A percentile compares a stretch with the other conserved stretches of the same genome.
Conservation (phyloP, 208 protist genomes). For the Angomonas deanei region DNA sequence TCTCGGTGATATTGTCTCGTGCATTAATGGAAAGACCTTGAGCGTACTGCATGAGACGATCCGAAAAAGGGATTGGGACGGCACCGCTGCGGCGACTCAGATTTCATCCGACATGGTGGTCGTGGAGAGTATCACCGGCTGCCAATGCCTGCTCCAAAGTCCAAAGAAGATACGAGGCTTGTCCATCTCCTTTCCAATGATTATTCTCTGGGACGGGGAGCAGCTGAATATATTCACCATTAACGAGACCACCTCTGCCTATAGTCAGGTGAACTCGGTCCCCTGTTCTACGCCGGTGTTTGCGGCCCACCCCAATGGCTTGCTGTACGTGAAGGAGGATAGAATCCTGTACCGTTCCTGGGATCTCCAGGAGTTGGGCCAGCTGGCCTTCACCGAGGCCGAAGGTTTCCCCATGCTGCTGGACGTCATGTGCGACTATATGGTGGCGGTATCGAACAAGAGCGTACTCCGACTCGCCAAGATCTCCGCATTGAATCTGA, state of each 20-base stretch:
- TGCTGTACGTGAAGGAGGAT: slow-evolving; percentile 81
- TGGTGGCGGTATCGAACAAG: slow-evolving; percentile 75
- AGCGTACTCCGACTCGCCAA: slow-evolving; percentile 77
- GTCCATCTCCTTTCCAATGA: slow-evolving; percentile 76
- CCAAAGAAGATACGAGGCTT: slow-evolving; percentile 69
- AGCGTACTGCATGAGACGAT: slow-evolving; percentile 84
- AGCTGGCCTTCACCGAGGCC: slow-evolving; percentile 81
- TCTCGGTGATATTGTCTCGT: slow-evolving; percentile 51
- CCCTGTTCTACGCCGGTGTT: slow-evolving; percentile 67
- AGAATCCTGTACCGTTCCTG: slow-evolving; percentile 77
- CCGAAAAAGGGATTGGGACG: slow-evolving; percentile 79
- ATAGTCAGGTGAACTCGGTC: slow-evolving; percentile 66
- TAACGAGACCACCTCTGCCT: slow-evolving; percentile 74
- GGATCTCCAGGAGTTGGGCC: slow-evolving; percentile 66
- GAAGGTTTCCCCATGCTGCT: slow-evolving; percentile 79
- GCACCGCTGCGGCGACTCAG: slow-evolving; percentile 78
- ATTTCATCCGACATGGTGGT: slow-evolving; percentile 83
- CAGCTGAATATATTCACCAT: slow-evolving; percentile 88
- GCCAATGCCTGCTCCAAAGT: slow-evolving; percentile 78
- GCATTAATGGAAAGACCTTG: slow-evolving; percentile 43
- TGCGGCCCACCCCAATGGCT: slow-evolving; percentile 73
- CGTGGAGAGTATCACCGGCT: slow-evolving; percentile 78
- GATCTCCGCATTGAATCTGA: slow-evolving; percentile 62
- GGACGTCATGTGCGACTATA: slow-evolving; percentile 87
- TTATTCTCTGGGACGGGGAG: slow-evolving; percentile 84